Evolutionary conservation across 2,329 filamentous ascomycete species (phyloP), one percentile per base, ranked within the genome.

Genomic region (Aspergillus udagawae): DNA sequence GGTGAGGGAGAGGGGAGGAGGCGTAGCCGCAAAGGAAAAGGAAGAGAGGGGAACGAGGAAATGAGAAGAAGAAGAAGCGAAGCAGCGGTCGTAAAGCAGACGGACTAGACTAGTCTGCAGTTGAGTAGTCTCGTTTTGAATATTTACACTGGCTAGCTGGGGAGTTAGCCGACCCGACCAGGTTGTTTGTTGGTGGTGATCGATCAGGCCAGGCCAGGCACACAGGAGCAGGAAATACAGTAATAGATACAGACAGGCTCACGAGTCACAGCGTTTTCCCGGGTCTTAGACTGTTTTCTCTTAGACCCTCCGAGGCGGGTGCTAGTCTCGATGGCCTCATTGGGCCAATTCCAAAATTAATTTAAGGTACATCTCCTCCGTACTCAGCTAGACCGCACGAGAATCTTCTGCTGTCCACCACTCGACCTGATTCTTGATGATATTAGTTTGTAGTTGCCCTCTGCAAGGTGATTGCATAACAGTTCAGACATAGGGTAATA

Each of bases 201-300:
- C 52, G 52, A 56, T 60, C 57, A 58, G 58, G 56, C 54, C 58
- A 57, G 58, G 56, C 54, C 58, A 57, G 60, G 49, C 53, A 55
- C 28, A 10, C 28, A 29, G 58, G 53, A 59, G 59, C 56, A 59
- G 41, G 55, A 35, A 51, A 58, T 52, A 28, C 32, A 38, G n/a
- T n/a, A 29, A 4, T 14, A 5, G 12, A 14, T 32, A 6, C 10
- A 32, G 12, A 32, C 29, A 32, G 29, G 28, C 28, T 29, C 28
- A 29, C 29, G 29, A 32, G 28, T 29, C 32, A 35, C 32, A 35
- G 14, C 32, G 32, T 35, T 14, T 14, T 35, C 32, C 14, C 12
- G 12, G 32, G 32, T 35, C 32, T 35, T 42, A 56, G 56, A 38
- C 32, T 38, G 32, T 38, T 38, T 38, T 38, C 14, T 59, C 57